These are phyloP conservation scores for Citrullus amarus DNA, from an alignment of 306 rosid genomes.

Conservation along the genomic window DNA sequence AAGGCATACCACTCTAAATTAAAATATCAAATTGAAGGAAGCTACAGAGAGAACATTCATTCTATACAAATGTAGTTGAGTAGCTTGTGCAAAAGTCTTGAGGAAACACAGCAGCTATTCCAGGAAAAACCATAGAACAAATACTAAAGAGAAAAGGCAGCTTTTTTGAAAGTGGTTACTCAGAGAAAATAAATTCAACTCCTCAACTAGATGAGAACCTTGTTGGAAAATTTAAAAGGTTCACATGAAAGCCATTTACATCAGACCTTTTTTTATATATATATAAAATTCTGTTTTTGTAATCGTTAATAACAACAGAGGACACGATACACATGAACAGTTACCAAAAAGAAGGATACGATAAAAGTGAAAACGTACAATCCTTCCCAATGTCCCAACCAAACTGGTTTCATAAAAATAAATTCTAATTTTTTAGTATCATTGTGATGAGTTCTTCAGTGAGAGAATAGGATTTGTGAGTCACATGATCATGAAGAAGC, in stretches of 20 bases:
- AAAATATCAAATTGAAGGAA: background rate
- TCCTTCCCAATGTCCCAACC: background rate
- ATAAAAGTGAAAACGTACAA: background rate
- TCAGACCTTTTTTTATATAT: background rate
- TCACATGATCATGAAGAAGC: background rate
- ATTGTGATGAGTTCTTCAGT: background rate
- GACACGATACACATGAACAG: background rate
- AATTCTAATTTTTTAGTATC: background rate
- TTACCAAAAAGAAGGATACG: background rate
- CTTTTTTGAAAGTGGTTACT: background rate
- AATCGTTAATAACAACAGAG: background rate
- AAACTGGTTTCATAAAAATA: background rate
- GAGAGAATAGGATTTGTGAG: background rate
- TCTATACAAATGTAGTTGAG: background rate
- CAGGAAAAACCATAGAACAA: background rate
- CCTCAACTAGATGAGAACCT: background rate
- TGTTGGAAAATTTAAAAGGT: background rate
- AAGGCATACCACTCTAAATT: background rate
- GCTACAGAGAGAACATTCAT: too few species aligned
- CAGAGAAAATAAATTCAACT: background rate
- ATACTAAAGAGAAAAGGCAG: background rate
- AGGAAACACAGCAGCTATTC: too few species aligned
- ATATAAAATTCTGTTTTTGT: background rate
- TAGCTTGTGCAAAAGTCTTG: background rate
- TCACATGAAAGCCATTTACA: background rate